Base-by-base conservation (phyloP, 2,329 filamentous ascomycete genomes). In the Pseudogymnoascus sp. region DNA sequence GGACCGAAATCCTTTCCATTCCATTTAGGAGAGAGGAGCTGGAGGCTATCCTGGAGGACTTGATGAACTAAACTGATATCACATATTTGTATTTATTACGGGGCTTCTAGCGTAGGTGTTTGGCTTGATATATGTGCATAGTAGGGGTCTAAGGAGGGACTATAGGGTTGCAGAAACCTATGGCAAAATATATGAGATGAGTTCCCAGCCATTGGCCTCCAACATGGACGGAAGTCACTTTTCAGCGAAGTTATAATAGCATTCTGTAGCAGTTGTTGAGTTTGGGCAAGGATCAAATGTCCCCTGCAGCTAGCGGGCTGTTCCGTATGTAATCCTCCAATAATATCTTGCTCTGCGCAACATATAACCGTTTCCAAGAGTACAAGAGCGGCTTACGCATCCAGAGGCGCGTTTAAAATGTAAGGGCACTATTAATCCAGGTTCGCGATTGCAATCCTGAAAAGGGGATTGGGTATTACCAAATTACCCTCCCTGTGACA, bases 11-110 rank as follows among this genome's bases (percentile, higher is more conserved):
- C 61, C 76, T 99, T 56, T 89, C 90, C 68, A 85, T 96, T 13
- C 95, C 95, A 0, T 91, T 97, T 72, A 82, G 88, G 46, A 88
- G 88, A 68, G 92, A 96, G 67, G 95, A 99, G 76, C 80, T 97
- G 72, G 93, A 97, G 75, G 87, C 83, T 1, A 89, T 96, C 56
- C 75, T 97, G 66, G 93, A 97, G 72, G 95, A 97, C 64, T 74
- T 84, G 64, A 76, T 78, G 72, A 31, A 23, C 26, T 53, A 53
- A 53, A 53, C 23, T 53, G 46, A 53, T 53, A 17, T 10, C 23
- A 17, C 23, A 31, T 31, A 50, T 53, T 46, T 53, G 26, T 31
- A 53, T 31, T 29, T 29, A 31, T 53, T 53, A 31, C 21, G 9
- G n/a, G 23, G 46, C 2, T 53, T 53, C 23, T 7, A 53, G 46